These are phyloP conservation scores for Kwoniella shivajii DNA, from an alignment of 1,284 basidiomycete species.

Conservation along the genomic window DNA sequence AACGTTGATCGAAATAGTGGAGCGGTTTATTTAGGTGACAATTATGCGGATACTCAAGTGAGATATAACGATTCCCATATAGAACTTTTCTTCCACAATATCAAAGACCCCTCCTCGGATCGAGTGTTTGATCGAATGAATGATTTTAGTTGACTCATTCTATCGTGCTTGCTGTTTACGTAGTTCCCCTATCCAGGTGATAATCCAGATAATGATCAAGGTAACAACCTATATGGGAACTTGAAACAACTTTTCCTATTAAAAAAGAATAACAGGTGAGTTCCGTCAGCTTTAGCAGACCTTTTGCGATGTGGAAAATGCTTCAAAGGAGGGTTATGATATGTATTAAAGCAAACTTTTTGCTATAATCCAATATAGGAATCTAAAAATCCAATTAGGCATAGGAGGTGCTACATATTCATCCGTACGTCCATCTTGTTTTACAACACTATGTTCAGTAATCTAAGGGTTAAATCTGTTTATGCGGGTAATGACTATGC, in stretches of 20 bases:
- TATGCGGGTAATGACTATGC: too few relatives aligned
- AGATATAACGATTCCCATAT: background rate
- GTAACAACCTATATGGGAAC: slow-evolving; percentile 68
- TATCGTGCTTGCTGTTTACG: background rate
- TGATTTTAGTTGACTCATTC: background rate
- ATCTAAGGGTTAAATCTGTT: too few relatives aligned
- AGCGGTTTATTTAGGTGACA: slow-evolving; percentile 67
- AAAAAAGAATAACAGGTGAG: slow-evolving; percentile 64
- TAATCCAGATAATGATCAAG: slow-evolving; percentile 74
- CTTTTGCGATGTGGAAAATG: background rate
- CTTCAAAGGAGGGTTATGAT: too few relatives aligned
- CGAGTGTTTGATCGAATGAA: too few relatives aligned
- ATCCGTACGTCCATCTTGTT: slow-evolving; percentile 42
- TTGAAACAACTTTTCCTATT: slow-evolving; percentile 78
- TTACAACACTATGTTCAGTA: too few relatives aligned
- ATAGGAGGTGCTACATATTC: slow-evolving; percentile 84
- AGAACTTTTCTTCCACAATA: too few relatives aligned
- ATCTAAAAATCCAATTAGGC: slow-evolving; percentile 72
- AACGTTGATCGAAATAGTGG: slow-evolving; percentile 69
- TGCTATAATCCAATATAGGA: slow-evolving; percentile 39
- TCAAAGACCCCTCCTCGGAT: too few relatives aligned
- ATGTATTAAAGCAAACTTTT: background rate
- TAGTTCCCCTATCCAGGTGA: slow-evolving; percentile 60
- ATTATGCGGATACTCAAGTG: slow-evolving; percentile 73
- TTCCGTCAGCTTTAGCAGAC: background rate